phyloP scores from a whole-genome alignment of 1,284 basidiomycete species.

The Quambalaria eucalypti region DNA sequence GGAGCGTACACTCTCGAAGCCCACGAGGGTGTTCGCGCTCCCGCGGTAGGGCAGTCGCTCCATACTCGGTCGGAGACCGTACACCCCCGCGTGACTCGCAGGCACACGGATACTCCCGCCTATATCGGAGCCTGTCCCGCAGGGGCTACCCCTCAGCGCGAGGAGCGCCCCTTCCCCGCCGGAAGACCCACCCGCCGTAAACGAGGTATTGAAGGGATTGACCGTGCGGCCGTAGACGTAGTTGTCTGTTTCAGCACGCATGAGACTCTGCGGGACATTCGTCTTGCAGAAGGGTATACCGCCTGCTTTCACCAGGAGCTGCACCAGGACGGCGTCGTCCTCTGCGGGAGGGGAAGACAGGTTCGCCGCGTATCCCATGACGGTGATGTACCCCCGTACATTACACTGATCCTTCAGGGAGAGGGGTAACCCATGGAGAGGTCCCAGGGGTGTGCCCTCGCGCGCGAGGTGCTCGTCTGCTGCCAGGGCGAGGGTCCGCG shows the following conservation, averaged over 20 bases:
- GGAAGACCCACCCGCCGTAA: neutral
- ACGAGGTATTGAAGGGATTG: constrained; percentile 55
- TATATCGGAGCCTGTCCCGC: constrained; percentile 6
- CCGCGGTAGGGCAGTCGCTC: constrained; percentile 19
- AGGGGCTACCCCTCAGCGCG: constrained; percentile 2
- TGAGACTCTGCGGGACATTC: constrained; percentile 1
- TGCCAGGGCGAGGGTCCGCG: constrained; percentile 1
- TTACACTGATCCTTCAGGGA: constrained; percentile 61
- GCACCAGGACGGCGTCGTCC: constrained; percentile 48
- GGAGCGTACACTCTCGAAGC: constrained; percentile 20
- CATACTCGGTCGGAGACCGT: constrained; percentile 22
- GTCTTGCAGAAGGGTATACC: constrained; percentile 62
- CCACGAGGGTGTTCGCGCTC: constrained; percentile 16
- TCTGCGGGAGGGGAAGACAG: constrained; percentile 54
- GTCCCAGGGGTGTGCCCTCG: constrained; percentile 54
- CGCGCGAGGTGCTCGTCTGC: constrained; percentile 54
- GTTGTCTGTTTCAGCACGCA: constrained; percentile 46
- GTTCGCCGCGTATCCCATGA: constrained; percentile 59
- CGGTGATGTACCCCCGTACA: constrained; percentile 57
- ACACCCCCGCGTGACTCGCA: constrained; percentile 10
- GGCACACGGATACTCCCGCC: constrained; percentile 4
- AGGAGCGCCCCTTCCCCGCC: constrained; percentile 6
- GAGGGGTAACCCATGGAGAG: constrained; percentile 59
- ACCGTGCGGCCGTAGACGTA: constrained; percentile 61
- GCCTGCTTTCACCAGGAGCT: constrained; percentile 53